Base-by-base conservation (phyloP, 768 basidiomycete genomes). In the Rhodosporidiobolus odoratus region DNA sequence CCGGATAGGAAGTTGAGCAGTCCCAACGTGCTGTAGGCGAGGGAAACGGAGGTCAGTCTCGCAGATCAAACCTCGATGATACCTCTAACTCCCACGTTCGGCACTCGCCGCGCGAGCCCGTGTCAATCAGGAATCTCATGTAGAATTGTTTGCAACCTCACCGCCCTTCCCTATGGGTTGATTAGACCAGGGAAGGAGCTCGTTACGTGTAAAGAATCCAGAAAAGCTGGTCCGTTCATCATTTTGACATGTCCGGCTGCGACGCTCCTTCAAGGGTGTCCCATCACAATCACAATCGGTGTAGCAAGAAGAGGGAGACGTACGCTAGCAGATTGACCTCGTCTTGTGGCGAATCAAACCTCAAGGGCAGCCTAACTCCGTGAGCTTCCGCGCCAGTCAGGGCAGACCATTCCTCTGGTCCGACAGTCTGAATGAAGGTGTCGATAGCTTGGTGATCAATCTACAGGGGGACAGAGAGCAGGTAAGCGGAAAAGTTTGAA, bases 271-370 rank as follows among this genome's bases (percentile, higher is more conserved):
- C 37, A 23, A 8, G 58, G 15, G 12, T n/a, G n/a, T 17, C 9
- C 7, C 37, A 41, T 43, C 38, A 4, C 32, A 3, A 19, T 13
- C 52, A 15, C 52, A 13, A 32, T 40, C 30, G 35, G 12, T 21
- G 30, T 7, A 15, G 40, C 19, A 7, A 27, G 47, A 53, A 32
- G 38, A 45, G 32, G 25, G 34, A 27, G 53, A 70, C 69, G 34
- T 19, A 70, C 54, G 87, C 86, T n/a, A 93, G 81, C 37, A 93
- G 81, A 78, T 92, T 93, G 68, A 95, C 82, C 80, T 95, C 92
- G 52, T 88, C 85, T 8, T 86, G 80, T 27, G 83, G 79, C 0
- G 88, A 88, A 45, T 88, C 82, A 75, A 93, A 95, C 4, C 87
- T 87, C 60, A 95, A 84, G 3, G 92, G 92, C 66, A 94, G 82